Conservation (phyloP, 2,329 filamentous ascomycete genomes). For the Penicillium sp. region DNA sequence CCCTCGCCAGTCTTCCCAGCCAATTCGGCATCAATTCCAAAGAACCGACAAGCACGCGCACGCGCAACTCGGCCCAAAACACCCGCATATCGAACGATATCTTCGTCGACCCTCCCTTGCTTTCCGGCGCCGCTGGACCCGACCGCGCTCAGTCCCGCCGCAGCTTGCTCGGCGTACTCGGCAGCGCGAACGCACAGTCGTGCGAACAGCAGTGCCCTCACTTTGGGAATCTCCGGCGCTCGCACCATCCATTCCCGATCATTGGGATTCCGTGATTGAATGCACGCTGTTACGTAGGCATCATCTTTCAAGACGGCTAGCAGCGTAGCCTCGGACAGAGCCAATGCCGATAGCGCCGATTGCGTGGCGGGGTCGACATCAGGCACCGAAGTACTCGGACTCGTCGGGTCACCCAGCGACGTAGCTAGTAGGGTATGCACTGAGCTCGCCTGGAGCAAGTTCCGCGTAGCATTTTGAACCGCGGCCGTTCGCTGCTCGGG, state of each 20-base stretch:
- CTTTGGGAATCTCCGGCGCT: constrained; percentile 78
- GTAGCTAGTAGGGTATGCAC: constrained; percentile 67
- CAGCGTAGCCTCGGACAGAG: constrained; percentile 81
- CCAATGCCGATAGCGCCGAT: constrained; percentile 48
- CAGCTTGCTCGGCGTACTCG: constrained; percentile 75
- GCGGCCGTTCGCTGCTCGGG: constrained; percentile 63
- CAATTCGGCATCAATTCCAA: constrained; percentile 82
- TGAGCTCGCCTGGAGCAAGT: constrained; percentile 70
- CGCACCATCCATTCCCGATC: constrained; percentile 97
- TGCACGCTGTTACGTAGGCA: constrained; percentile 76
- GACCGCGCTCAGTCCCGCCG: constrained; percentile 44
- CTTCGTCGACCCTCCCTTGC: constrained; percentile 49
- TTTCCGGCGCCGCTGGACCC: constrained; percentile 23
- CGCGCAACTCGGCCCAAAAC: constrained; percentile 69
- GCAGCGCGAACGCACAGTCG: constrained; percentile 80
- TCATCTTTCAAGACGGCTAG: constrained; percentile 91
- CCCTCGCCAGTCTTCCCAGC: constrained; percentile 74
- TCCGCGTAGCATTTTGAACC: constrained; percentile 67
- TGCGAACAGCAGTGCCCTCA: constrained; percentile 81
- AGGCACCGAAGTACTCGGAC: constrained; percentile 17
- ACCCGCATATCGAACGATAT: constrained; percentile 65
- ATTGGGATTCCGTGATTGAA: constrained; percentile 72
- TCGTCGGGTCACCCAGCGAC: constrained; percentile 43
- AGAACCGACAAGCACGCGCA: constrained; percentile 82
- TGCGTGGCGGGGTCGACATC: constrained; percentile 46